Evolutionary conservation across 768 basidiomycete species (phyloP).

Genomic region (Suillus tomentosus): DNA sequence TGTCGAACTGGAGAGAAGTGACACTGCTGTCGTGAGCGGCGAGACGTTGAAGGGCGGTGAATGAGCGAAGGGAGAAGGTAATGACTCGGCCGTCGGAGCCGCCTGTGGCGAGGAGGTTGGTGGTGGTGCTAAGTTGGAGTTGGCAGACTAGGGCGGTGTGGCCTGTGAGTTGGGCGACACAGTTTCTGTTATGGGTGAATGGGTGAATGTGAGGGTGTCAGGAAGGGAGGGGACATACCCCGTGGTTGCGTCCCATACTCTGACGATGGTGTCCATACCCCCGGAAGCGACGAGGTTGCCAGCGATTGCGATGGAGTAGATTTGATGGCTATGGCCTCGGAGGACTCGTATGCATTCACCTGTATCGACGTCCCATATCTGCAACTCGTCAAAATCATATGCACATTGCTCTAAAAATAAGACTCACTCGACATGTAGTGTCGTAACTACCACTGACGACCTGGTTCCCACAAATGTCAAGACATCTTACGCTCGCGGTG

Average conservation of each 20-base stretch:
- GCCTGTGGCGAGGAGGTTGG: slow-evolving; percentile 69
- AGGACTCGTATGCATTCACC: slow-evolving; percentile 85
- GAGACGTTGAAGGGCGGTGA: slow-evolving; percentile 58
- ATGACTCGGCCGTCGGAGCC: slow-evolving; percentile 89
- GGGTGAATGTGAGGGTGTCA: background rate
- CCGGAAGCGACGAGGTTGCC: slow-evolving; percentile 82
- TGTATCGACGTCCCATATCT: slow-evolving; percentile 92
- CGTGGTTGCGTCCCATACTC: slow-evolving; percentile 85
- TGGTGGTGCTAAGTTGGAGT: slow-evolving; percentile 69
- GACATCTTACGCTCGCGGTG: slow-evolving; percentile 76
- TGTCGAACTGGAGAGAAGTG: slow-evolving; percentile 86
- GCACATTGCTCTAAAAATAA: background rate
- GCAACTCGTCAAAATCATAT: slow-evolving; percentile 5
- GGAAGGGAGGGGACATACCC: slow-evolving; percentile 52
- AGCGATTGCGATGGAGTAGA: slow-evolving; percentile 91
- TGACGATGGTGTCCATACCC: slow-evolving; percentile 89
- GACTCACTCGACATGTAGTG: slow-evolving; percentile 73
- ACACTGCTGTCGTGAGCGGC: slow-evolving; percentile 89
- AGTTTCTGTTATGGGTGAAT: slow-evolving; percentile 50
- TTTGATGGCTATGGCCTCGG: slow-evolving; percentile 81
- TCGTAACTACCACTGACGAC: slow-evolving; percentile 96
- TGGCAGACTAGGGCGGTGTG: slow-evolving; percentile 94
- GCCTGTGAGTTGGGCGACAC: slow-evolving; percentile 82
- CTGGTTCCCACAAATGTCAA: slow-evolving; percentile 83
- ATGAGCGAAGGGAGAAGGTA: slow-evolving; percentile 57